Conservation (phyloP, 305 asterid genomes). For the Rubia balearica region DNA sequence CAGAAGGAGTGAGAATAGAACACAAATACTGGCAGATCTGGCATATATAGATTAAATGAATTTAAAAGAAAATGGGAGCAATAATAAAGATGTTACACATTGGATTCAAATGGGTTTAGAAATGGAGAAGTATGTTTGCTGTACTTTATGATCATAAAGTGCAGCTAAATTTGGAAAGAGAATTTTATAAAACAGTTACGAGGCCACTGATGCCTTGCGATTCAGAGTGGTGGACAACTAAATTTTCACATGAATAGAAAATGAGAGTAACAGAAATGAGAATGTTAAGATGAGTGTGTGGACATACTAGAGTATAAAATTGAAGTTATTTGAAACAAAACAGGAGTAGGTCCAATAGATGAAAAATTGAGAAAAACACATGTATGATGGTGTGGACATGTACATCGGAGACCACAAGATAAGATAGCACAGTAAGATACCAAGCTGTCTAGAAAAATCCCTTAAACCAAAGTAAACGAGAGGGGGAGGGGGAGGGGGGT, state of each 20-base stretch:
- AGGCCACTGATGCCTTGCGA: not conserved
- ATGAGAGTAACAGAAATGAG: not conserved
- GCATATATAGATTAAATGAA: not conserved
- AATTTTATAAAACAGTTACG: no score
- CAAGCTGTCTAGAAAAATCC: not conserved
- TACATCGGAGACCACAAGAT: no score
- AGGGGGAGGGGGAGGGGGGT: no score
- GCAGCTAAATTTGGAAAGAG: not conserved
- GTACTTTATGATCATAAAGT: not conserved
- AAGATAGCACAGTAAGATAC: no score
- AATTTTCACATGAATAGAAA: not conserved
- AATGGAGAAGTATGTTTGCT: not conserved
- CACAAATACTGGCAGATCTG: not conserved
- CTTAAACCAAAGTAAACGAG: no score
- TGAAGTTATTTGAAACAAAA: no score
- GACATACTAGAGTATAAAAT: not conserved
- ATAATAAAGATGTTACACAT: not conserved
- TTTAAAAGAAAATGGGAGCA: not conserved
- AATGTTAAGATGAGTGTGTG: not conserved
- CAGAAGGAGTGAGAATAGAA: not conserved
- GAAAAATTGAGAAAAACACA: no score
- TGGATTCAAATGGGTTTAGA: no score
- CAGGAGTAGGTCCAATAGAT: no score
- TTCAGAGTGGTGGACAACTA: not conserved
- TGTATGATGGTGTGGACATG: not conserved